Base-by-base conservation (phyloP, 768 basidiomycete species). In the Russula griseocarnosa region DNA sequence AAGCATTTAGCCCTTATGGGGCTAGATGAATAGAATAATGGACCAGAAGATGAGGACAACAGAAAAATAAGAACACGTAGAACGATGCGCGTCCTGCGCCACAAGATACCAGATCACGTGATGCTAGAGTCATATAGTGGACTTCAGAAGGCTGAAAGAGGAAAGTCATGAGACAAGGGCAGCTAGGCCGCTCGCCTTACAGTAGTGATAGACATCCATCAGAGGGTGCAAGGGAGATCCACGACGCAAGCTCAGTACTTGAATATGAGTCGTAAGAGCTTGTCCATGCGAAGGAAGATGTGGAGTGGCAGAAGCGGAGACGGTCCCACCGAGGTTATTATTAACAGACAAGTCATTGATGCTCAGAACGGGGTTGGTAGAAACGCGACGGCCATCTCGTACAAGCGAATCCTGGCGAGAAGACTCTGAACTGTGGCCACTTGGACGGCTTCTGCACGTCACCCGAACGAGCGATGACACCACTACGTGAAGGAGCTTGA, bases 341-440 rank as follows among this genome's bases (percentile, higher is more conserved):
- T 71, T 67, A 53, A 59, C 69, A 20, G 76, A 67, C 46, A 76
- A 70, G 66, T 88, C 84, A 61, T 82, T 79, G 0, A 83, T 75
- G 3, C 82, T 84, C 69, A 91, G 74, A 55, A 83, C 84, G 10
- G 90, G 88, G 71, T 87, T 90, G 5, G 89, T 90, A 46, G 88
- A 87, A 32, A 78, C 84, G 42, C 90, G 86, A 66, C 89, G 82
- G 60, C 90, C 88, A 34, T 76, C 70, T 60, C 87, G 82, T 47
- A 80, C 77, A 47, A 76, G 71, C 16, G 79, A 78, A 42, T 92
- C 90, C 38, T 85, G 83, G 32, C 79, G 82, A 69, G 88, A 84
- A 53, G 81, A 80, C 30, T 82, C 83, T 51, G 84, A 93, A 97
- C 73, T 94, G 92, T 36, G 94, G 92, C 95, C 95, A 98, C 73